Base-by-base conservation (phyloP, 2,329 filamentous ascomycete species). In the Pseudocercospora macadamiae region DNA sequence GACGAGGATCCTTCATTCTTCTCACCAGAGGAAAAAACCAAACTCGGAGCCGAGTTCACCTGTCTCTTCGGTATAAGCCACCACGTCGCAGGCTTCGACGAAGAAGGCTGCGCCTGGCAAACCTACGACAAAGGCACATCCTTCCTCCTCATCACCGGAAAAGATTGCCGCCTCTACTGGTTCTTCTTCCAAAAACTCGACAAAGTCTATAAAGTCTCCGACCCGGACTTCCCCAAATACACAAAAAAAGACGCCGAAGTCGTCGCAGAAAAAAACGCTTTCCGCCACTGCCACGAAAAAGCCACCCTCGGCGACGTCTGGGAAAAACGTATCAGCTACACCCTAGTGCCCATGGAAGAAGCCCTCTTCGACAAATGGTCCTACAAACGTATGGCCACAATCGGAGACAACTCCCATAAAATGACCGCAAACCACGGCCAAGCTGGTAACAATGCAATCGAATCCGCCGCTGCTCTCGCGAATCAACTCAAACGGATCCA, bases 21-120 rank as follows among this genome's bases (percentile, higher is more conserved):
- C 39, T 37, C 60, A 1, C 49, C 23, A 5, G 55, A 62, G 19
- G 67, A 69, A 16, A 63, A 63, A 36, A 57, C 42, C 18, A 65
- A 39, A 10, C 55, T 68, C 44, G 37, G 54, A 30, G 65, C 64
- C 8, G 59, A 62, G 28, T 77, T 75, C 36, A 60, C 63, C 9
- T 77, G 75, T 62, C 71, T 71, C n/a, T 78, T 75, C 44, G 76
- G 76, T 4, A 77, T 77, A 12, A 71, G 74, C 2, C 61, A 73
- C 14, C 26, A 70, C 10, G 68, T 73, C 1, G 12, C 48, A 5
- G 64, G 62, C 1, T 21, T 66, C 8, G 51, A 60, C 10, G 18
- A 59, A 8, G 44, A 48, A 42, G 64, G 67, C 2, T 59, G 67
- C 14, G 34, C 67, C 18, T 54, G 66, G 53, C 54, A 64, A 1